Evolutionary conservation across 441 rosid genomes (phyloP), one percentile per base, ranked within the genome.

Genomic region (Jatropha multifida): DNA sequence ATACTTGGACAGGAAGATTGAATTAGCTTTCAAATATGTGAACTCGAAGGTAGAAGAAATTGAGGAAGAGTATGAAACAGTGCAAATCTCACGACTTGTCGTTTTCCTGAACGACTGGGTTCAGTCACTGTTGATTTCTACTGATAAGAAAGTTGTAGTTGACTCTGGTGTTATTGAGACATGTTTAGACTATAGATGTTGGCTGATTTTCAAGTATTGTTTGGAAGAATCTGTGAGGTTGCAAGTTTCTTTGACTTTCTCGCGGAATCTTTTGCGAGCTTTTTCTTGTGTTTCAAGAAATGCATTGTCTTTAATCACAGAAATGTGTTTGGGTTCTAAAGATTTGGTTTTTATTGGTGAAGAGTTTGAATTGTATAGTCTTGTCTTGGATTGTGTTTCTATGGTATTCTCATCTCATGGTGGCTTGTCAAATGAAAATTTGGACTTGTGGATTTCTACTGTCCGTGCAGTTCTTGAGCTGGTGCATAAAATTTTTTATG

Each of bases 91-190:
- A 0, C 89, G 90, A 18, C 78, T 90, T 62, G 40, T 96, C 66
- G 82, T 83, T 69, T 94, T 86, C 81, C 92, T 94, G 65, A 88
- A 81, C 40, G 92, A 91, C 41, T 96, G 98, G 98, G 83, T 91
- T 42, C 97, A 91, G 78, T 82, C 92, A 1, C 72, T 89, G 77
- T 85, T 96, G 81, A 76, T 88, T 74, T 81, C 88, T 0, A 70
- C 80, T 0, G 85, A 89, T 67, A 88, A 87, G 82, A 89, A 86
- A 68, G 71, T 67, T 75, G 76, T 78, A 65, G 64, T 70, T 23
- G 77, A 77, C 77, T 83, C 73, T 13, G 74, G 72, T 42, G 74
- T 42, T 68, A 18, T 81, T 62, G 84, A 79, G 63, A 78, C 88
- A 15, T 86, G 86, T 74, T 84, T 91, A 80, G 97, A 96, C 81